phyloP scores from a whole-genome alignment of 805 yeast genomes.

The Hanseniaspora lachancei region DNA sequence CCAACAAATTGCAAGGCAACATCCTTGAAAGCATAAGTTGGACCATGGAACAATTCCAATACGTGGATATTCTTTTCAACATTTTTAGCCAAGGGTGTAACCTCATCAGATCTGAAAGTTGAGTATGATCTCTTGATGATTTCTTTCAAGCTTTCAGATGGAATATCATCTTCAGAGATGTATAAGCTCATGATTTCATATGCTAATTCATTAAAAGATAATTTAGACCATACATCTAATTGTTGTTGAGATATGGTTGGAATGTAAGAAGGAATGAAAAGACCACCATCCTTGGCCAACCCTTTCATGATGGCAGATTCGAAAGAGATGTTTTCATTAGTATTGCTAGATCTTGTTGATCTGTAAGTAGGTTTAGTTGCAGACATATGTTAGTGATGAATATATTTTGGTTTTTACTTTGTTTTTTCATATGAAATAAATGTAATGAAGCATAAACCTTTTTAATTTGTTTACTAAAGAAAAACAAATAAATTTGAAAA shows the following conservation, averaged over 20 bases:
- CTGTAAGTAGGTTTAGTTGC: constrained; percentile 41
- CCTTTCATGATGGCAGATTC: constrained; percentile 83
- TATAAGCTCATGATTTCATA: constrained; percentile 72
- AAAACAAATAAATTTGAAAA: neutral
- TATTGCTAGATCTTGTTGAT: constrained; percentile 56
- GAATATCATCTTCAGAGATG: constrained; percentile 59
- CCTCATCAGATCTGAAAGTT: constrained; percentile 76
- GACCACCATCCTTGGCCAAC: constrained; percentile 91
- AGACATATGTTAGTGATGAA: constrained; percentile 24
- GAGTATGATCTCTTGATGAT: constrained; percentile 67
- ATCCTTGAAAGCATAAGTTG: constrained; percentile 97
- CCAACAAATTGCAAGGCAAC: constrained; percentile 98
- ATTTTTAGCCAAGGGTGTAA: constrained; percentile 59
- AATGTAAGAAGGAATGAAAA: constrained; percentile 73
- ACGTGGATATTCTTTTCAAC: constrained; percentile 51
- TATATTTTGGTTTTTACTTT: neutral
- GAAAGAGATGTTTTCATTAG: constrained; percentile 42
- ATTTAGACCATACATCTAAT: constrained; percentile 54
- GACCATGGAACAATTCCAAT: constrained; percentile 94
- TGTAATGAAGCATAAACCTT: no score
- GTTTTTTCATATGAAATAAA: neutral
- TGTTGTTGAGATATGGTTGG: constrained; percentile 48
- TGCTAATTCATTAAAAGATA: constrained; percentile 77
- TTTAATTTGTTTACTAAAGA: no score
- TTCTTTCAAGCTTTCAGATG: constrained; percentile 48